phyloP scores from a whole-genome alignment of 352 stramenopile genomes.

The Pythium brassicae region DNA sequence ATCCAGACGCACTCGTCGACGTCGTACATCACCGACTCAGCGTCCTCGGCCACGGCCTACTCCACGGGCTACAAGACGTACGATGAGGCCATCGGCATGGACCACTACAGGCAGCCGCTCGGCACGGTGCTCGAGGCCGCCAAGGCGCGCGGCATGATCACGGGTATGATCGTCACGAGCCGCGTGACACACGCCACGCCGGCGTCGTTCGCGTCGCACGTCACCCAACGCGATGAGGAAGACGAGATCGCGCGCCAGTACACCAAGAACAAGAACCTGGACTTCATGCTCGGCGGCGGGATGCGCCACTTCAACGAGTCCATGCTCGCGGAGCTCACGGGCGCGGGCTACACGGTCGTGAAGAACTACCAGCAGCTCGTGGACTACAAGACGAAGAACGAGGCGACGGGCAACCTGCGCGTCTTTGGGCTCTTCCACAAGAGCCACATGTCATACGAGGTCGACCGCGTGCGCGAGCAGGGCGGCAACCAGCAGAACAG shows the following conservation, averaged over 20 bases:
- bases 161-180: slow-evolving; percentile 62
- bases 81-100: slow-evolving; percentile 49
- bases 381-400: slow-evolving; percentile 46
- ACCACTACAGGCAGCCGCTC: slow-evolving; percentile 48
- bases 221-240: slow-evolving; percentile 48
- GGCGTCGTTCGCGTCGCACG: slow-evolving; percentile 47
- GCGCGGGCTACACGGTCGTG: slow-evolving; percentile 40
- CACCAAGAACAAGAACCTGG: slow-evolving; percentile 60
- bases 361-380: slow-evolving; percentile 53
- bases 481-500: slow-evolving; percentile 26
- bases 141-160: slow-evolving; percentile 61
- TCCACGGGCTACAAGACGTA: slow-evolving; percentile 67
- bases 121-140: slow-evolving; percentile 60
- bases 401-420: slow-evolving; percentile 38
- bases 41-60: slow-evolving; percentile 48
- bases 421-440: slow-evolving; percentile 59
- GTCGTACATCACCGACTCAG: slow-evolving; percentile 68
- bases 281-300: slow-evolving; percentile 57
- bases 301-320: slow-evolving; percentile 45
- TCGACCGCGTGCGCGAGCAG: slow-evolving; percentile 45
- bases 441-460: slow-evolving; percentile 66
- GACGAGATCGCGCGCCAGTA: slow-evolving; percentile 58
- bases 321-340: slow-evolving; percentile 36
- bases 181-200: slow-evolving; percentile 62
- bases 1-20: slow-evolving; percentile 61